These are phyloP conservation scores for Cytospora chrysosperma DNA, from an alignment of 2,329 filamentous ascomycete genomes.

Conservation along the genomic window DNA sequence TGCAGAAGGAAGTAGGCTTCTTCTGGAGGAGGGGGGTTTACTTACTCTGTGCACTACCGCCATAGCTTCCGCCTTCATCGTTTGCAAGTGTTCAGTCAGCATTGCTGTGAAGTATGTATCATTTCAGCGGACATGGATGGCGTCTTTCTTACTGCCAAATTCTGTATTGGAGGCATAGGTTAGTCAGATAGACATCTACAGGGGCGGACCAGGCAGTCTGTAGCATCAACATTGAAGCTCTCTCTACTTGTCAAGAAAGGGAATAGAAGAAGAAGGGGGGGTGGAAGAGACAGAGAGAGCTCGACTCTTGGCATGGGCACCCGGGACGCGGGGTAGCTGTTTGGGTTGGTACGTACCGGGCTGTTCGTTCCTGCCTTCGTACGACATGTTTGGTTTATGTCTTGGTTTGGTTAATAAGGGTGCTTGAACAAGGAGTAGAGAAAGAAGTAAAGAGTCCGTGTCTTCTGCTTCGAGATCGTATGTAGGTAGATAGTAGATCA, in stretches of 20 bases:
- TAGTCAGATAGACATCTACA: neutral
- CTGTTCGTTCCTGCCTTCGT: conserved; percentile 13
- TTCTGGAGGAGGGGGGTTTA: conserved; percentile 19
- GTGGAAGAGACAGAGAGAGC: neutral
- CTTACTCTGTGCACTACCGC: conserved; percentile 26
- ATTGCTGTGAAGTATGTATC: neutral
- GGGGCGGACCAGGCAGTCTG: neutral
- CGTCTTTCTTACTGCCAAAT: conserved; percentile 20
- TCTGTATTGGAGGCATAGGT: neutral
- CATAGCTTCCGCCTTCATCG: conserved; percentile 17
- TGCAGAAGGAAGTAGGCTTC: too few species aligned
- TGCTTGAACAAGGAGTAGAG: too few species aligned
- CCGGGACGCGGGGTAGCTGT: conserved; percentile 21
- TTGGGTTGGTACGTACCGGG: conserved; percentile 26
- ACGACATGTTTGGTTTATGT: conserved; percentile 17
- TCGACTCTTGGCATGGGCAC: conserved; percentile 4
- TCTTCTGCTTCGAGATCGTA: too few species aligned
- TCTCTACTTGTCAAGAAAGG: too few species aligned
- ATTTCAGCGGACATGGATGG: too few species aligned
- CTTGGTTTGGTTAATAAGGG: neutral
- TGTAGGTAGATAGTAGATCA: neutral
- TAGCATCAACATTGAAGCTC: neutral
- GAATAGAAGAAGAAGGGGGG: too few species aligned
- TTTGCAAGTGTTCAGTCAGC: neutral
- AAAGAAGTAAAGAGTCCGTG: too few species aligned